Evolutionary conservation across 768 basidiomycete species (phyloP).

Genomic region (Suillus spraguei): DNA sequence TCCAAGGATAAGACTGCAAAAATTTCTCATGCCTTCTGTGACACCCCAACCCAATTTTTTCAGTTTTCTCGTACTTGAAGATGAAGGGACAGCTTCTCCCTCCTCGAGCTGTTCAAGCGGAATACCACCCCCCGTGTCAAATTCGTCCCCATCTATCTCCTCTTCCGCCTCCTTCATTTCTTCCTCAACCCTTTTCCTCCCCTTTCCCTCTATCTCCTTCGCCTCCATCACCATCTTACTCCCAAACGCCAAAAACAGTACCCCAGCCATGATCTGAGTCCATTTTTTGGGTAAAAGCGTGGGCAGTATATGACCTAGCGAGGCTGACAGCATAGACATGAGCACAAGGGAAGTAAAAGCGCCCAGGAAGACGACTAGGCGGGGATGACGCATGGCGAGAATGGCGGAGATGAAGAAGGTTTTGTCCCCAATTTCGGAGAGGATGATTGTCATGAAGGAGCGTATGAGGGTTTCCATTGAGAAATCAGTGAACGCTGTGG

Average conservation of each 20-base stretch:
- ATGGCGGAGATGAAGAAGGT: conserved; percentile 90
- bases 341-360: conserved; percentile 86
- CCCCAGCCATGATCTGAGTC: conserved; percentile 73
- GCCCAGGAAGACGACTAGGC: conserved; percentile 82
- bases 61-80: conserved; percentile 12
- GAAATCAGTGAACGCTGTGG: background rate
- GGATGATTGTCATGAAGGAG: conserved; percentile 88
- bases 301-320: conserved; percentile 89
- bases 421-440: conserved; percentile 96
- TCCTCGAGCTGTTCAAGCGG: conserved; percentile 80
- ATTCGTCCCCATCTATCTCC: conserved; percentile 86
- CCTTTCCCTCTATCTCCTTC: conserved; percentile 66
- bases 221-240: conserved; percentile 88
- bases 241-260: conserved; percentile 91
- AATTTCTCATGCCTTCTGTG: conserved; percentile 75
- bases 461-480: conserved; percentile 59
- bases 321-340: conserved; percentile 94
- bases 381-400: conserved; percentile 90
- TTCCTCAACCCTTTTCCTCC: conserved; percentile 82
- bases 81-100: conserved; percentile 41
- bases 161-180: conserved; percentile 97
- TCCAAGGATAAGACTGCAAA: conserved; percentile 79
- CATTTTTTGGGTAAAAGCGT: conserved; percentile 71
- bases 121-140: conserved; percentile 51
- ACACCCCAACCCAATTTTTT: conserved; percentile 16